Conservation (phyloP, 2,329 filamentous ascomycete genomes). For the Microcyclosporella mali region DNA sequence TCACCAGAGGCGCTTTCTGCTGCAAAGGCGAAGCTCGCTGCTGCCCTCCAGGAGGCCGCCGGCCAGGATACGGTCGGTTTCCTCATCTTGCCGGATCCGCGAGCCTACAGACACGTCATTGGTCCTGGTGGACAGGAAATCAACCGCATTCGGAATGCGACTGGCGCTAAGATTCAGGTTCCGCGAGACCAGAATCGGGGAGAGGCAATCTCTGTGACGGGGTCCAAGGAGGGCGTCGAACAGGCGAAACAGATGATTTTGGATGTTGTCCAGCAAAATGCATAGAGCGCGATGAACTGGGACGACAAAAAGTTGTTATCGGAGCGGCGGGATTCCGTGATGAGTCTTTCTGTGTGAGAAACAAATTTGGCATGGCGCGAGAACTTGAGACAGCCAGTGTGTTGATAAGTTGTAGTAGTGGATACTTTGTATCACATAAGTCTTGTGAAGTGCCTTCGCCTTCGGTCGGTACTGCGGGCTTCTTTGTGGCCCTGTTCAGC, state of each 20-base stretch:
- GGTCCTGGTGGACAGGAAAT: slow-evolving; percentile 85
- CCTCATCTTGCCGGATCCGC: slow-evolving; percentile 81
- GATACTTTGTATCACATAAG: too few relatives aligned
- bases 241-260: slow-evolving; percentile 84
- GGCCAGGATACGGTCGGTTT: slow-evolving; percentile 73
- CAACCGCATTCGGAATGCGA: slow-evolving; percentile 86
- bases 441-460: too few relatives aligned
- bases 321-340: too few relatives aligned
- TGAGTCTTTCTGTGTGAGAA: too few relatives aligned
- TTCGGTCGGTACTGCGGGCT: too few relatives aligned
- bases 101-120: slow-evolving; percentile 83
- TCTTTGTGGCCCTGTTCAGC: too few relatives aligned
- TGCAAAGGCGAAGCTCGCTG: slow-evolving; percentile 67
- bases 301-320: too few relatives aligned
- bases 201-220: slow-evolving; percentile 87
- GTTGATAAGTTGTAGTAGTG: too few relatives aligned
- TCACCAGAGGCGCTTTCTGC: slow-evolving; percentile 68
- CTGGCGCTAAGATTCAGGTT: slow-evolving; percentile 82
- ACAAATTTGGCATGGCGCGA: too few relatives aligned
- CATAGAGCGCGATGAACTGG: slow-evolving; percentile 9
- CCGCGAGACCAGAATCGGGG: slow-evolving; percentile 64
- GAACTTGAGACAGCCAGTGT: too few relatives aligned
- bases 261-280: slow-evolving; percentile 58
- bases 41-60: slow-evolving; percentile 65
- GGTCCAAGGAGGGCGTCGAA: slow-evolving; percentile 72